phyloP scores from a whole-genome alignment of 768 basidiomycete genomes.

The Ramaria sp. region DNA sequence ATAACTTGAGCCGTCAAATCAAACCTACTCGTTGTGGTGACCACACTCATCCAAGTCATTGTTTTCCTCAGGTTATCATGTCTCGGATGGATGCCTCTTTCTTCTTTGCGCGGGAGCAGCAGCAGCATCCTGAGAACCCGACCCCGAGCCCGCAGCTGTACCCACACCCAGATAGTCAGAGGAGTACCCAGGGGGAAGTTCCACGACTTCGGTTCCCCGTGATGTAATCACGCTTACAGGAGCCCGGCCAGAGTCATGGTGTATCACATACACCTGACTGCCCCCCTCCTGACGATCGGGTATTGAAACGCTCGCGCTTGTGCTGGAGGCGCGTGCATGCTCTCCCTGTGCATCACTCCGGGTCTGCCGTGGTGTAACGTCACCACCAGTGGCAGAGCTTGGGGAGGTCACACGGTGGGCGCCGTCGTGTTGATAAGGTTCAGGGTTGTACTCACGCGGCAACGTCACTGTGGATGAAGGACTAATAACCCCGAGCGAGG shows the following conservation, averaged over 20 bases:
- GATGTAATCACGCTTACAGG: slow-evolving; percentile 50
- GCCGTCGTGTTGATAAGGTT: background rate
- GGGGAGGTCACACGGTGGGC: background rate
- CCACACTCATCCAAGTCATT: too few species aligned
- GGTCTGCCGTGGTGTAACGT: background rate
- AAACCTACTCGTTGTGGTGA: too few species aligned
- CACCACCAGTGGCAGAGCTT: background rate
- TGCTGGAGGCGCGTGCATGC: background rate
- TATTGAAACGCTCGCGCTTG: background rate
- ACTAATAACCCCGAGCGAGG: background rate
- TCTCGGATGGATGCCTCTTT: too few species aligned
- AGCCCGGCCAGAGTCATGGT: slow-evolving; percentile 46
- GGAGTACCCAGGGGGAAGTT: slow-evolving; percentile 45
- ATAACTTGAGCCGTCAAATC: too few species aligned
- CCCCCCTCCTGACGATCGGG: background rate
- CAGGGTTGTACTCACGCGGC: background rate
- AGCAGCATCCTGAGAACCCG: background rate
- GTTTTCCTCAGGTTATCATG: too few species aligned
- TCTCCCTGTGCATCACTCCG: background rate
- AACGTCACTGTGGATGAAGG: background rate
- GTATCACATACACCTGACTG: slow-evolving; percentile 41
- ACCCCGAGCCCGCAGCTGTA: background rate
- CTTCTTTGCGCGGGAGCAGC: background rate
- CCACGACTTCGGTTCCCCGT: slow-evolving; percentile 46
- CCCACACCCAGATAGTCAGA: background rate